Percentiles rank a stretch among this genome's conserved stretches.
Evolutionary conservation across 1,284 basidiomycete species (phyloP).

Genomic region (Hypsizygus ulmarius): DNA sequence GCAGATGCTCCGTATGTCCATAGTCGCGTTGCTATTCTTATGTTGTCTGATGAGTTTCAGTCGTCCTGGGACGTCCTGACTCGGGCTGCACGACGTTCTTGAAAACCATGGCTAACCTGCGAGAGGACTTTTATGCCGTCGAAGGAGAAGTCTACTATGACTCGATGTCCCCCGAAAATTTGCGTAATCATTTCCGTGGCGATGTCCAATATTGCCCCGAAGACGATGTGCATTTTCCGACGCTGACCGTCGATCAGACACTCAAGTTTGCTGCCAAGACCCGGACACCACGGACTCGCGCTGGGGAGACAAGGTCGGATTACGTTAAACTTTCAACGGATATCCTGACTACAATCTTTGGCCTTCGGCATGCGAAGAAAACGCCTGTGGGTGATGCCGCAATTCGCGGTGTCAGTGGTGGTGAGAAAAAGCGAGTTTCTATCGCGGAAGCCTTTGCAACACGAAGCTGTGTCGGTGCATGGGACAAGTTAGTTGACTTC

Average conservation of each 20-base stretch:
- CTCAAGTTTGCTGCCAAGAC: constrained; percentile 56
- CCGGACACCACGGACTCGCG: constrained; percentile 48
- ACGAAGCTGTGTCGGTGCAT: constrained; percentile 56
- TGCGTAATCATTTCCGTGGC: constrained; percentile 52
- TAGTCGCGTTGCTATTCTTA: background rate
- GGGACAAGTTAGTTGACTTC: constrained; percentile 62
- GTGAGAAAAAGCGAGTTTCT: constrained; percentile 80
- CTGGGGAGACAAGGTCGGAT: constrained; percentile 41
- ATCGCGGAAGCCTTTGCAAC: constrained; percentile 69
- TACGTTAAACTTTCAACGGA: constrained; percentile 43
- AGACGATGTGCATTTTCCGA: constrained; percentile 70
- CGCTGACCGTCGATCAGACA: constrained; percentile 65
- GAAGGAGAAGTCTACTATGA: constrained; percentile 63
- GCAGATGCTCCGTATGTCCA: constrained; percentile 48
- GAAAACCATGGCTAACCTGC: constrained; percentile 57
- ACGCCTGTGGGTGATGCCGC: constrained; percentile 70
- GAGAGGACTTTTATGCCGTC: constrained; percentile 51
- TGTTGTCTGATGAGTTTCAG: constrained; percentile 23
- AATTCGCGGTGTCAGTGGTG: constrained; percentile 75
- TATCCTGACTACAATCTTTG: constrained; percentile 66
- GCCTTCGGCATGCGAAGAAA: constrained; percentile 55
- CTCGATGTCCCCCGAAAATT: constrained; percentile 48
- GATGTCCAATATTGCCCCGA: constrained; percentile 62
- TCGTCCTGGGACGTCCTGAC: constrained; percentile 59
- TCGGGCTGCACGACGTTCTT: constrained; percentile 60